These are phyloP conservation scores for Dictyostelium capitatum DNA, from an alignment of 78 protist genomes.

Conservation along the genomic window DNA sequence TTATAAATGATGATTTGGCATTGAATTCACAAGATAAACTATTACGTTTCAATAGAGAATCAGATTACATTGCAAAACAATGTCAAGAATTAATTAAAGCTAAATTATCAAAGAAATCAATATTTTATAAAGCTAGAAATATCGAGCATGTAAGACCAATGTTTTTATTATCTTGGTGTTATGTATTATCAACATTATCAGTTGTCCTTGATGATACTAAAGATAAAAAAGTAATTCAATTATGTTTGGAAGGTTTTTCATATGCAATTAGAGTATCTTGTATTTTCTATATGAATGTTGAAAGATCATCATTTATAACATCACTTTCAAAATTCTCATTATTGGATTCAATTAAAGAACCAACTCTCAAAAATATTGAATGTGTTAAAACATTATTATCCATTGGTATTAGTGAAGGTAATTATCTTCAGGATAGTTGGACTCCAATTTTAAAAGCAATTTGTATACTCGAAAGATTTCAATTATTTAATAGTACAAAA, in stretches of 20 bases:
- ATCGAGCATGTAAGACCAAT: conserved; percentile 76
- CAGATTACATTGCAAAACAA: conserved; percentile 67
- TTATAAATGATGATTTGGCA: conserved; percentile 5
- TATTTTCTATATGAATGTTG: conserved; percentile 90
- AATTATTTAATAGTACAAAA: conserved; percentile 58
- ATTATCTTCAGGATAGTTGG: conserved; percentile 92
- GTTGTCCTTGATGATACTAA: conserved; percentile 60
- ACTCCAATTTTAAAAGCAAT: conserved; percentile 81
- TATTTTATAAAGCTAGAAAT: conserved; percentile 63
- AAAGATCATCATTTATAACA: conserved; percentile 95
- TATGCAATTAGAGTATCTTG: conserved; percentile 88
- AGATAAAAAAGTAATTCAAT: conserved; percentile 25
- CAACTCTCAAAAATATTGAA: conserved; percentile 92
- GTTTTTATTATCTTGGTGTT: conserved; percentile 74
- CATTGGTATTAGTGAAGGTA: conserved; percentile 93
- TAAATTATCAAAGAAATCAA: conserved; percentile 57
- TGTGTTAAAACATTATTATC: conserved; percentile 86
- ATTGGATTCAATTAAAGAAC: conserved; percentile 73
- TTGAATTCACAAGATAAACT: conserved; percentile 38
- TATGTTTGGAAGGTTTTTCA: conserved; percentile 92
- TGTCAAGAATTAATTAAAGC: conserved; percentile 72
- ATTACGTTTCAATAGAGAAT: conserved; percentile 55
- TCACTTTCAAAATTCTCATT: conserved; percentile 93
- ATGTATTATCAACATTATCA: conserved; percentile 49
- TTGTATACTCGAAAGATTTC: conserved; percentile 91